Conservation (phyloP, 2,329 filamentous ascomycete species). For the Fusarium concolor region DNA sequence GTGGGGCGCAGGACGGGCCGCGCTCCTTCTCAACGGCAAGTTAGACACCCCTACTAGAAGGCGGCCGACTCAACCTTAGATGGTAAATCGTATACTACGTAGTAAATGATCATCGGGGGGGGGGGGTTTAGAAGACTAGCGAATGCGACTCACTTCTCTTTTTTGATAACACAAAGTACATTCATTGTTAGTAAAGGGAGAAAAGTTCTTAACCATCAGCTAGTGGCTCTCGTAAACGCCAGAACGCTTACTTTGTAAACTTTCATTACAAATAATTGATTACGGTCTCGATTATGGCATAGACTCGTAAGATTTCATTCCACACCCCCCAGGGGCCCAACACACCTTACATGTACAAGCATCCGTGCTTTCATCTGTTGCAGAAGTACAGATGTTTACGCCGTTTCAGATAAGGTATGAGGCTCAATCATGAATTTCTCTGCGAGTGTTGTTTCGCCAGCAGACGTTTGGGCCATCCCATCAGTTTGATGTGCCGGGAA, state of each 20-base stretch:
- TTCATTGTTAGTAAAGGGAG: neutral
- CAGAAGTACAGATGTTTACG: slow-evolving; percentile 4
- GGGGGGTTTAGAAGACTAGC: neutral
- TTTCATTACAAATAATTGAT: neutral
- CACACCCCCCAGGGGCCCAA: neutral
- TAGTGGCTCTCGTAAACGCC: neutral
- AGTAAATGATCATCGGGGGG: slow-evolving; percentile 9
- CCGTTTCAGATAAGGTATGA: slow-evolving; percentile 23
- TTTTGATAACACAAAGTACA: neutral
- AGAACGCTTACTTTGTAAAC: no score
- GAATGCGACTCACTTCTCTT: neutral
- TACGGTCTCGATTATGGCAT: no score
- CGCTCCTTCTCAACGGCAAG: slow-evolving; percentile 18
- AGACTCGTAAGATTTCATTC: neutral
- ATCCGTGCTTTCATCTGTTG: neutral
- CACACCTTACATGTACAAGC: neutral
- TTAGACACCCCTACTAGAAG: neutral
- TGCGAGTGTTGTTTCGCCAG: slow-evolving; percentile 5
- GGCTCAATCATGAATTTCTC: slow-evolving; percentile 9
- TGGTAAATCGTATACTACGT: slow-evolving; percentile 21
- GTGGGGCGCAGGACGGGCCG: slow-evolving; percentile 23
- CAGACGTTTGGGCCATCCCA: neutral
- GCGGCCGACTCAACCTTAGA: slow-evolving; percentile 16
- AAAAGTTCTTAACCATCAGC: neutral
- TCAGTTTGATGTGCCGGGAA: slow-evolving; percentile 21